Percentiles rank a stretch among this genome's conserved stretches.
phyloP scores from a whole-genome alignment of 2,329 filamentous ascomycete genomes.

The Cladophialophora chaetospira region DNA sequence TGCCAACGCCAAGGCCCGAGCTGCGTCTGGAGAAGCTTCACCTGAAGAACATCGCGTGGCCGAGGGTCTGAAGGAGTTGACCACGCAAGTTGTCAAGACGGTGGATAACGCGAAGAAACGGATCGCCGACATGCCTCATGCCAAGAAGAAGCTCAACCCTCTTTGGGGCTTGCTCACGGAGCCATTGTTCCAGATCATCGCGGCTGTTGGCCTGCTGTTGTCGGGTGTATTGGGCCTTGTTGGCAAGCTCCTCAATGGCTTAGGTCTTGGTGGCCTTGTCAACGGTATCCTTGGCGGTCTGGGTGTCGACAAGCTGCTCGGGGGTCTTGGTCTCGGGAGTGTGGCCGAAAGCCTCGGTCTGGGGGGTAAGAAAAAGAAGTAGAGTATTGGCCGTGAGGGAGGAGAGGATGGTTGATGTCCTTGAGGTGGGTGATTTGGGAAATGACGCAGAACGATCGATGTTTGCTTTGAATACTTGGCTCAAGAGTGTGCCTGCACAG shows the following conservation, averaged over 20 bases:
- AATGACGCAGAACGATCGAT: too few relatives aligned
- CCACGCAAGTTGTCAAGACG: conserved; percentile 74
- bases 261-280: conserved; percentile 79
- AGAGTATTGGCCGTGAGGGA: conserved; percentile 24
- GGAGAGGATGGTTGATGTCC: not conserved
- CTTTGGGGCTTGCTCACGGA: conserved; percentile 81
- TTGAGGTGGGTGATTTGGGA: not conserved
- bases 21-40: conserved; percentile 71
- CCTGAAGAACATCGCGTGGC: conserved; percentile 84
- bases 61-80: conserved; percentile 81
- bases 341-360: conserved; percentile 56
- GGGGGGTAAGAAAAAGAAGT: conserved; percentile 55
- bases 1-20: conserved; percentile 79
- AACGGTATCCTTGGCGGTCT: conserved; percentile 76
- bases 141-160: conserved; percentile 92
- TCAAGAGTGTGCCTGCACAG: too few relatives aligned
- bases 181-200: conserved; percentile 89
- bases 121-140: conserved; percentile 87
- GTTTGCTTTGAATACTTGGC: too few relatives aligned
- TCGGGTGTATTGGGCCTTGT: conserved; percentile 83
- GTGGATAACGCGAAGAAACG: conserved; percentile 88
- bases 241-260: conserved; percentile 74
- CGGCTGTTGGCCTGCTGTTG: conserved; percentile 80
- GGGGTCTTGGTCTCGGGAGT: conserved; percentile 66
- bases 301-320: conserved; percentile 73